phyloP scores from a whole-genome alignment of 352 stramenopile species.

The Globisporangium parvum region DNA sequence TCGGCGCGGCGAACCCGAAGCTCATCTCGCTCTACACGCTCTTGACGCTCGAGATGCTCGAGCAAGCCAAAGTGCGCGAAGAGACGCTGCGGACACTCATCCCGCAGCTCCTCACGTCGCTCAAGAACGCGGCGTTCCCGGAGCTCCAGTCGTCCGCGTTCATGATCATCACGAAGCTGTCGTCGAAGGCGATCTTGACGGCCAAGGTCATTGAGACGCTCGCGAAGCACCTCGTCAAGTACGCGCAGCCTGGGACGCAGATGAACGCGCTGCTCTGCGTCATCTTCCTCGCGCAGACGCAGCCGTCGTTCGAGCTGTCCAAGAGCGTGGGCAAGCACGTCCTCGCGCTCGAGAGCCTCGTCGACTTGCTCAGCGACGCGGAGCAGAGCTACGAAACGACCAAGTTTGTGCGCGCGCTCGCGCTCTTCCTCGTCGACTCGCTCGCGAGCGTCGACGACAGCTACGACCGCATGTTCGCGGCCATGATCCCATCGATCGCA shows the following conservation, averaged over 20 bases:
- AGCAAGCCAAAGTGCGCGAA: constrained; percentile 56
- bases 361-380: constrained; percentile 57
- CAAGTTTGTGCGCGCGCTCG: constrained; percentile 62
- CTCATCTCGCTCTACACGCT: constrained; percentile 84
- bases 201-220: constrained; percentile 67
- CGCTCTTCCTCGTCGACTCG: constrained; percentile 40
- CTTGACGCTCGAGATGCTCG: constrained; percentile 75
- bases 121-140: constrained; percentile 59
- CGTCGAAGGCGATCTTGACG: constrained; percentile 70
- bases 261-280: constrained; percentile 73
- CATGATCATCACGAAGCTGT: constrained; percentile 82
- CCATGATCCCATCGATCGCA: constrained; percentile 34
- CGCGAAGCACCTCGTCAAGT: constrained; percentile 73
- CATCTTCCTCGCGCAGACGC: constrained; percentile 69
- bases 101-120: constrained; percentile 60
- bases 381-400: constrained; percentile 63
- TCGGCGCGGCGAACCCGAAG: constrained; percentile 64
- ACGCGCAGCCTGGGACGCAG: constrained; percentile 54
- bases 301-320: constrained; percentile 59
- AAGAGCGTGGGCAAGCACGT: constrained; percentile 56
- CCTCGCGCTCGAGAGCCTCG: constrained; percentile 56
- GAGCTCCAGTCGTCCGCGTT: constrained; percentile 80
- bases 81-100: constrained; percentile 73
- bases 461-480: constrained; percentile 28
- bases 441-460: constrained; percentile 32